These are phyloP conservation scores for Phyllosticta paracitricarpa DNA, from an alignment of 2,329 filamentous ascomycete genomes.

Conservation along the genomic window DNA sequence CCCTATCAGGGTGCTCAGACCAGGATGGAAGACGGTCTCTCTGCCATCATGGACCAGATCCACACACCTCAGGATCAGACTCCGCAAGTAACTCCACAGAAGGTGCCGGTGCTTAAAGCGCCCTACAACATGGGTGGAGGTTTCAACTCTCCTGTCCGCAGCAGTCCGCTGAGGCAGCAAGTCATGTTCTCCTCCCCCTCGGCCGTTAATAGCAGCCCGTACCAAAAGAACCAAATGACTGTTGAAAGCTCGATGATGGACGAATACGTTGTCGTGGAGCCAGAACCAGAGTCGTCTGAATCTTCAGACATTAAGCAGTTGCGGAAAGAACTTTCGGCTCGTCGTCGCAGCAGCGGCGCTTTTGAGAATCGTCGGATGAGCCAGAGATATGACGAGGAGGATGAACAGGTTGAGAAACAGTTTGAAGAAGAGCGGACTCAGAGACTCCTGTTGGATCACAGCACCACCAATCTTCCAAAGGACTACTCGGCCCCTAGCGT, in stretches of 20 bases:
- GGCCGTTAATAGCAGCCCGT: constrained; percentile 6
- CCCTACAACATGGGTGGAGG: constrained; percentile 4
- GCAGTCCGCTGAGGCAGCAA: constrained; percentile 9
- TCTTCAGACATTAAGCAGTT: background rate
- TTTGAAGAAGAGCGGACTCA: constrained; percentile 4
- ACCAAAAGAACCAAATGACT: constrained; percentile 1
- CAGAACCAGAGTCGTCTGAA: background rate
- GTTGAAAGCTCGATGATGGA: constrained; percentile 5
- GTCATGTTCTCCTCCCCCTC: constrained; percentile 7
- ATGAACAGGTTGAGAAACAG: background rate
- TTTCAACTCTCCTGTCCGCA: background rate
- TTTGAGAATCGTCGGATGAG: constrained; percentile 2
- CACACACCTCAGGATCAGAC: constrained; percentile 16
- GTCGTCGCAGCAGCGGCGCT: background rate
- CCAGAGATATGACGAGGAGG: constrained; percentile 1
- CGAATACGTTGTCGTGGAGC: background rate
- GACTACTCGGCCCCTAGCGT: background rate
- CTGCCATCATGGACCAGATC: constrained; percentile 19
- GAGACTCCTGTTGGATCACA: background rate
- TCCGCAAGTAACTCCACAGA: constrained; percentile 2
- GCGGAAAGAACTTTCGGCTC: background rate
- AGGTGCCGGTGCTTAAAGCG: background rate
- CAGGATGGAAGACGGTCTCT: constrained; percentile 20
- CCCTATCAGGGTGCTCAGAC: constrained; percentile 14
- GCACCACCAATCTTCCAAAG: background rate